Evolutionary conservation across 192 early-diverging fungal genomes (phyloP), one percentile per base, ranked within the genome.

Genomic region (Diversispora eburnea): DNA sequence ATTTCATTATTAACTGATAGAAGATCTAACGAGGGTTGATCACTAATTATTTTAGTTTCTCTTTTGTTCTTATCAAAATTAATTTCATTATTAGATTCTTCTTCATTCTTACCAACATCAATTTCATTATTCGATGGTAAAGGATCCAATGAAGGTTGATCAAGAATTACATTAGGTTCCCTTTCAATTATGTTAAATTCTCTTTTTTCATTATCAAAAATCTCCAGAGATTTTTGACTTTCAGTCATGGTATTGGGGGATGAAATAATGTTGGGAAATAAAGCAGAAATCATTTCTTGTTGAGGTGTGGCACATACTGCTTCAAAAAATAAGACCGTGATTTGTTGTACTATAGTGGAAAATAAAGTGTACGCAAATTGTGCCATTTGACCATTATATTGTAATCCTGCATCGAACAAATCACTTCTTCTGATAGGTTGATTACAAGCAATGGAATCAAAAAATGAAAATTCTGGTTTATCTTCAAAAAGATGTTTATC

Each of bases 401-500:
- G 25, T 25, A 25, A 9, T 19, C 57, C 20, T 12, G 20, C 20
- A 59, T 42, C 42, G 43, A 63, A 63, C 45, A 12, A 33, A 46
- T 45, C n/a, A 33, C 41, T n/a, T 19, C 45, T 17, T 19, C 33
- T 54, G 48, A 54, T 17, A 7, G 46, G 52, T 22, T 46, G 67
- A 52, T 15, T 19, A 52, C 51, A 19, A 54, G 22, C 13, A n/a
- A 6, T 25, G 52, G 20, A 54, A 68, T 6, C 43, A n/a, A 43
- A 63, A 43, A 43, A 42, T 42, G 61, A 43, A 45, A 43, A 33
- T 54, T 19, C 5, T 5, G 58, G 39, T 73, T 73, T 73, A 12
- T 59, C 58, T 48, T 61, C 19, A 49, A 73, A 48, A 20, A 73
- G n/a, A 47, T 73, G 71, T 15, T 73, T 73, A 39, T 73, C 71